Percentiles rank a stretch among this genome's conserved stretches.
phyloP scores from a whole-genome alignment of 164 flowering plant genomes.

The Stephania japonica region DNA sequence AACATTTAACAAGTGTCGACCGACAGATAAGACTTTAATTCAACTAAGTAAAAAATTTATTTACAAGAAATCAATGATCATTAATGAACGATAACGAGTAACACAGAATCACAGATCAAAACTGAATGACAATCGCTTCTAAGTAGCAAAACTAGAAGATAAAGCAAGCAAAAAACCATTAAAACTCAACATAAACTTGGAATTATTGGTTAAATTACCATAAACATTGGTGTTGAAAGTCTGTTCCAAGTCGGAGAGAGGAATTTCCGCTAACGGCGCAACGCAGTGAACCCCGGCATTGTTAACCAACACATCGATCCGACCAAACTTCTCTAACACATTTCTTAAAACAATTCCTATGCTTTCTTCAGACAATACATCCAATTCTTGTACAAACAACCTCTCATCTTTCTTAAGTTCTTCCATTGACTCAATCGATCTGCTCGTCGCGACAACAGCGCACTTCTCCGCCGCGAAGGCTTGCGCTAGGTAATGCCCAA shows the following conservation, averaged over 20 bases:
- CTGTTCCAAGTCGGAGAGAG: slow-evolving; percentile 44
- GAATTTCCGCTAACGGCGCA: slow-evolving; percentile 87
- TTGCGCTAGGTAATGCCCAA: slow-evolving; percentile 73
- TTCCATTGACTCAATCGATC: slow-evolving; percentile 49
- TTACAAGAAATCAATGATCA: too few relatives aligned
- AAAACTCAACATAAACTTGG: too few relatives aligned
- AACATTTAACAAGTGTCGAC: too few relatives aligned
- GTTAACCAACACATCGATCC: slow-evolving; percentile 74
- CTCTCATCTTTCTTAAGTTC: slow-evolving; percentile 46
- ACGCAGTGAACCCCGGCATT: slow-evolving; percentile 89
- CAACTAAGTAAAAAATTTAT: too few relatives aligned
- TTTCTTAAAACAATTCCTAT: slow-evolving; percentile 33
- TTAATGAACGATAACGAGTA: too few relatives aligned
- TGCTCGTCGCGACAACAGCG: slow-evolving; percentile 69
- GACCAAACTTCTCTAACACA: slow-evolving; percentile 52
- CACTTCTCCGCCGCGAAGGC: slow-evolving; percentile 65
- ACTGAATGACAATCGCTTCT: background rate
- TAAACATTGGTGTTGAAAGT: slow-evolving; percentile 77
- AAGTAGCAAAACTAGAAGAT: too few relatives aligned
- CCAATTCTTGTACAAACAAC: slow-evolving; percentile 55
- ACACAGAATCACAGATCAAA: background rate
- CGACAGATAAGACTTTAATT: too few relatives aligned
- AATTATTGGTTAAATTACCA: slow-evolving; percentile 31
- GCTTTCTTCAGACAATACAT: slow-evolving; percentile 69
- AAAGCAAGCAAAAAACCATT: too few relatives aligned